phyloP scores from a whole-genome alignment of 1,284 basidiomycete species.

The Ceratobasidium sp. region DNA sequence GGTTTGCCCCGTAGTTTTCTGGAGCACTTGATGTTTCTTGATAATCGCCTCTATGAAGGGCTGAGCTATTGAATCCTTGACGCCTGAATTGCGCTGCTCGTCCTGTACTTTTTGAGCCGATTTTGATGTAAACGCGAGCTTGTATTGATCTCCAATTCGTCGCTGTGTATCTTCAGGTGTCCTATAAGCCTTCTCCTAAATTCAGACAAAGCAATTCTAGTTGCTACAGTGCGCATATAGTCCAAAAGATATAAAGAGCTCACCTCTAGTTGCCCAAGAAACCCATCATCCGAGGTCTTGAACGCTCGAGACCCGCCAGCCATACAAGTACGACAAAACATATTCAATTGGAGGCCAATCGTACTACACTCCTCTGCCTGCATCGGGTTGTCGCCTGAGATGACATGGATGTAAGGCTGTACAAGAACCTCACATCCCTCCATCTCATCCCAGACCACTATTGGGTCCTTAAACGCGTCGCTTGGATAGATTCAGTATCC shows the following conservation, averaged over 20 bases:
- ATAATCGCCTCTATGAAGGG: not conserved
- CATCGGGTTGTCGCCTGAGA: slow-evolving; percentile 45
- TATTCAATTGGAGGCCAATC: slow-evolving; percentile 32
- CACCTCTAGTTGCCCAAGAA: slow-evolving; percentile 40
- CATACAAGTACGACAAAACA: slow-evolving; percentile 42
- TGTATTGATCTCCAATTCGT: slow-evolving; percentile 38
- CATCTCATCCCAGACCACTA: slow-evolving; percentile 49
- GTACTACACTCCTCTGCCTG: slow-evolving; percentile 41
- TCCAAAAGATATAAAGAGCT: too few species aligned
- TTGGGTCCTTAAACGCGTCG: slow-evolving; percentile 8
- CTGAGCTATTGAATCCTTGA: slow-evolving; percentile 34
- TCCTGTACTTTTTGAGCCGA: not conserved
- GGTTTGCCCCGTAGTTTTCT: not conserved
- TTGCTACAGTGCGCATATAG: too few species aligned
- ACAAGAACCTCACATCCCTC: slow-evolving; percentile 47
- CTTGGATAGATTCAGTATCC: not conserved
- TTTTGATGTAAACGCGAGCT: slow-evolving; percentile 13
- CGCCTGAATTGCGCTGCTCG: not conserved
- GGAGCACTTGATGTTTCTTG: not conserved
- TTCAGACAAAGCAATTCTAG: too few species aligned
- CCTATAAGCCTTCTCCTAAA: too few species aligned
- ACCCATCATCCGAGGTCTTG: slow-evolving; percentile 38
- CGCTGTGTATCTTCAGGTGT: slow-evolving; percentile 43
- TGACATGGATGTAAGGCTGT: not conserved
- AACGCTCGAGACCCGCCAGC: slow-evolving; percentile 26